Percentiles rank a stretch among this genome's conserved stretches.
Evolutionary conservation across 805 yeast genomes (phyloP).

Genomic region (Naumovozyma baii): DNA sequence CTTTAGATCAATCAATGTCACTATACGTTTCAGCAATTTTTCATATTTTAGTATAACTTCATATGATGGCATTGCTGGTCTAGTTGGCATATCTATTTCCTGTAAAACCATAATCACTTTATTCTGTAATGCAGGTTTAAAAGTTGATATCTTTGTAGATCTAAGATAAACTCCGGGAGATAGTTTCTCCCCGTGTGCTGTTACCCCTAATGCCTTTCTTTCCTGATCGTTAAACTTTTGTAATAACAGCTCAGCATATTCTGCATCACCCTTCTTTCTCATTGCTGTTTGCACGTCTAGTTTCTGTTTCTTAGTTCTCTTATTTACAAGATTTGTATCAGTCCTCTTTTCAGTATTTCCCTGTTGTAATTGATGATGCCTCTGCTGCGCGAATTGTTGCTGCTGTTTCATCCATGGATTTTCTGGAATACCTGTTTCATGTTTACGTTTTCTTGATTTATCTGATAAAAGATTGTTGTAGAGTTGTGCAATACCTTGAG

Average conservation of each 20-base stretch:
- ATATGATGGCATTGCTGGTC: slow-evolving; percentile 83
- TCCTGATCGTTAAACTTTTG: slow-evolving; percentile 57
- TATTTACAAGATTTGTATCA: slow-evolving; percentile 10
- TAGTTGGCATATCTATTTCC: slow-evolving; percentile 69
- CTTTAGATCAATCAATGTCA: slow-evolving; percentile 69
- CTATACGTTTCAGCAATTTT: slow-evolving; percentile 57
- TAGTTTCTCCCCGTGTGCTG: slow-evolving; percentile 64
- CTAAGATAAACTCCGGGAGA: slow-evolving; percentile 74
- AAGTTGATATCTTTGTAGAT: slow-evolving; percentile 66
- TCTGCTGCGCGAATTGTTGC: slow-evolving; percentile 32
- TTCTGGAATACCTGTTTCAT: slow-evolving; percentile 33
- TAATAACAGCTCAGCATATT: slow-evolving; percentile 27
- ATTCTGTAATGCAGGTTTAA: slow-evolving; percentile 66
- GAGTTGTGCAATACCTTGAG: slow-evolving; percentile 82
- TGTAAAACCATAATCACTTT: slow-evolving; percentile 53
- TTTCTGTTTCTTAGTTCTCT: slow-evolving; percentile 26
- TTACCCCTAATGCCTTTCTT: slow-evolving; percentile 75
- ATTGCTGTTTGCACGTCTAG: slow-evolving; percentile 24
- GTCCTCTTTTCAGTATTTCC: not conserved
- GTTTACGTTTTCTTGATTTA: slow-evolving; percentile 46
- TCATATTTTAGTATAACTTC: slow-evolving; percentile 71
- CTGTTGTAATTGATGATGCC: slow-evolving; percentile 28
- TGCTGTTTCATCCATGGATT: slow-evolving; percentile 38
- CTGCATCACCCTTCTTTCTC: slow-evolving; percentile 26
- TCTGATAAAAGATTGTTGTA: slow-evolving; percentile 70